phyloP scores from a whole-genome alignment of 164 flowering plant species.

The Vitis riparia region DNA sequence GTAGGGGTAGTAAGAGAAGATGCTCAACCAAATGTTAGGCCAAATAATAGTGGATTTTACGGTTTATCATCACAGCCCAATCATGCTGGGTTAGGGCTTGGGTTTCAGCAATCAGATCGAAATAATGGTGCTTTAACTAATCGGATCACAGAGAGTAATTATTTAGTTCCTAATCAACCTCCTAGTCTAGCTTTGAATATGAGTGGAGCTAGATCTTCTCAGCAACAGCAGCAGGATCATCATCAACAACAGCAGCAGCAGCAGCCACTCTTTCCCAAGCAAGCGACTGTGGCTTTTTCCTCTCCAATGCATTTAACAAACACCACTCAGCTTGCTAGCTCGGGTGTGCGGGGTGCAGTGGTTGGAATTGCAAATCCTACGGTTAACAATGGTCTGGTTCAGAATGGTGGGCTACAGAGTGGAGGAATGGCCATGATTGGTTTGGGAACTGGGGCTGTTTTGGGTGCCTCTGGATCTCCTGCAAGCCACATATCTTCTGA shows the following conservation, averaged over 20 bases:
- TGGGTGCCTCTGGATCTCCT: constrained; percentile 38
- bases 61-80: constrained; percentile 25
- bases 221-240: constrained; percentile 26
- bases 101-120: constrained; percentile 32
- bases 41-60: constrained; percentile 25
- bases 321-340: constrained; percentile 25
- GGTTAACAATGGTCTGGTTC: constrained; percentile 20
- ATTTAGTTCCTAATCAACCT: constrained; percentile 14
- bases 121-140: constrained; percentile 17
- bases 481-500: constrained; percentile 32
- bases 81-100: constrained; percentile 22
- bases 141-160: constrained; percentile 8
- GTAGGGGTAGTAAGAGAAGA: constrained; percentile 70
- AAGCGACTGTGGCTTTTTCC: constrained; percentile 38
- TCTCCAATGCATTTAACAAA: constrained; percentile 24
- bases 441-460: constrained; percentile 22
- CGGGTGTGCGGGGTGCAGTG: constrained; percentile 22
- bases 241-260: constrained; percentile 29
- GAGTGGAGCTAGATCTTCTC: constrained; percentile 21
- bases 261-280: constrained; percentile 48
- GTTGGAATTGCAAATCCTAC: constrained; percentile 23
- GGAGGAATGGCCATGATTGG: constrained; percentile 30
- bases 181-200: constrained; percentile 23
- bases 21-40: constrained; percentile 26
- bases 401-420: constrained; percentile 15